phyloP scores from a whole-genome alignment of 768 basidiomycete genomes.

The Termitomyces sp. region DNA sequence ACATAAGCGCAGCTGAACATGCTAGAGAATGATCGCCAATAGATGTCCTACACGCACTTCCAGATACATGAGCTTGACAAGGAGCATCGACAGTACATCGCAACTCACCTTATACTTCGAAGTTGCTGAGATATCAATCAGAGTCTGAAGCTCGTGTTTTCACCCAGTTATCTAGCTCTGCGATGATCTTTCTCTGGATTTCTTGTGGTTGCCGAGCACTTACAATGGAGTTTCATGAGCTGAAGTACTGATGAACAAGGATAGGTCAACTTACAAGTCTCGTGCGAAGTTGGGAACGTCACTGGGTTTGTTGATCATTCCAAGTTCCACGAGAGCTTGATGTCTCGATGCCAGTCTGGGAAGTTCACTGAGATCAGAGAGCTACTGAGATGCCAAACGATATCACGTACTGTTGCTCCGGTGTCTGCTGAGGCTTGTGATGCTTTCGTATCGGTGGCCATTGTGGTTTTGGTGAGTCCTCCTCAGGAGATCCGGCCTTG shows the following conservation, averaged over 20 bases:
- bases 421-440: slow-evolving; percentile 41
- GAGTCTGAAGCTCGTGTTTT: slow-evolving; percentile 12
- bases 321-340: slow-evolving; percentile 56
- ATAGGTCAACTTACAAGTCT: slow-evolving; percentile 47
- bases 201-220: slow-evolving; percentile 36
- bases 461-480: slow-evolving; percentile 30
- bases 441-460: slow-evolving; percentile 68
- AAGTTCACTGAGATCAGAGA: background rate
- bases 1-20: background rate
- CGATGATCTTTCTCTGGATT: slow-evolving; percentile 36
- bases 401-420: slow-evolving; percentile 43
- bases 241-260: background rate
- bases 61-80: background rate
- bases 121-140: background rate
- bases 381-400: slow-evolving; percentile 1
- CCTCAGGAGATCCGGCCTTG: slow-evolving; percentile 12
- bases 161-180: slow-evolving; percentile 32
- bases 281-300: slow-evolving; percentile 56
- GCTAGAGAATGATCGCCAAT: background rate
- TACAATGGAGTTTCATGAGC: background rate
- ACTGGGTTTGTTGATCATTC: slow-evolving; percentile 45
- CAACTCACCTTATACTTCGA: background rate
- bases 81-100: background rate
- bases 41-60: background rate
- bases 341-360: slow-evolving; percentile 48